Percentiles rank a stretch among this genome's conserved stretches.
Conservation (phyloP, 2,329 filamentous ascomycete genomes). For the Acrocalymma vagum region DNA sequence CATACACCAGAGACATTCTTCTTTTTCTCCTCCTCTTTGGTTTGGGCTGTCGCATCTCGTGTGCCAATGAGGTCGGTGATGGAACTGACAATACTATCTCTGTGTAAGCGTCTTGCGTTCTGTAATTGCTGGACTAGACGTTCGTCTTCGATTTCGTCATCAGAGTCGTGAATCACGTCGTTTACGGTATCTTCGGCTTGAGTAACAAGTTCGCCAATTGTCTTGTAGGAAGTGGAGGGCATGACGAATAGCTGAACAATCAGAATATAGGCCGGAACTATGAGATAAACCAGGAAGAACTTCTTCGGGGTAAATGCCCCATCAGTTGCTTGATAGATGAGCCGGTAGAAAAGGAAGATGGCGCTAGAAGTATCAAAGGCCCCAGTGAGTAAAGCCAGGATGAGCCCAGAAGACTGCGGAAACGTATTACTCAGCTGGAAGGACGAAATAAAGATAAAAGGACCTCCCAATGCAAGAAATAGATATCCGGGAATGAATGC, state of each 20-base stretch:
- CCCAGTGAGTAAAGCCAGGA: slow-evolving; percentile 59
- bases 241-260: slow-evolving; percentile 56
- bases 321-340: slow-evolving; percentile 55
- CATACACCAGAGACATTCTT: slow-evolving; percentile 80
- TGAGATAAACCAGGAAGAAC: slow-evolving; percentile 59
- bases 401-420: slow-evolving; percentile 58
- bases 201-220: slow-evolving; percentile 79
- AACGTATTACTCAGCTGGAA: slow-evolving; percentile 62
- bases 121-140: slow-evolving; percentile 57
- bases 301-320: slow-evolving; percentile 54
- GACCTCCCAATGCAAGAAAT: slow-evolving; percentile 59
- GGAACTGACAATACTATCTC: slow-evolving; percentile 71
- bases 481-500: slow-evolving; percentile 63
- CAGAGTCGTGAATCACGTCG: slow-evolving; percentile 60
- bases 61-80: slow-evolving; percentile 78
- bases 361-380: slow-evolving; percentile 61
- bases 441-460: slow-evolving; percentile 60
- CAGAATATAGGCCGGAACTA: slow-evolving; percentile 57
- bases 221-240: slow-evolving; percentile 59
- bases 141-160: slow-evolving; percentile 61
- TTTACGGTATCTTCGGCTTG: slow-evolving; percentile 65
- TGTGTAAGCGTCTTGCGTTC: slow-evolving; percentile 65
- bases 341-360: slow-evolving; percentile 57
- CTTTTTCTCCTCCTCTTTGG: slow-evolving; percentile 71
- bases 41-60: slow-evolving; percentile 69